Evolutionary conservation across 2,329 filamentous ascomycete genomes (phyloP).

Genomic region (Bipolaris oryzae): DNA sequence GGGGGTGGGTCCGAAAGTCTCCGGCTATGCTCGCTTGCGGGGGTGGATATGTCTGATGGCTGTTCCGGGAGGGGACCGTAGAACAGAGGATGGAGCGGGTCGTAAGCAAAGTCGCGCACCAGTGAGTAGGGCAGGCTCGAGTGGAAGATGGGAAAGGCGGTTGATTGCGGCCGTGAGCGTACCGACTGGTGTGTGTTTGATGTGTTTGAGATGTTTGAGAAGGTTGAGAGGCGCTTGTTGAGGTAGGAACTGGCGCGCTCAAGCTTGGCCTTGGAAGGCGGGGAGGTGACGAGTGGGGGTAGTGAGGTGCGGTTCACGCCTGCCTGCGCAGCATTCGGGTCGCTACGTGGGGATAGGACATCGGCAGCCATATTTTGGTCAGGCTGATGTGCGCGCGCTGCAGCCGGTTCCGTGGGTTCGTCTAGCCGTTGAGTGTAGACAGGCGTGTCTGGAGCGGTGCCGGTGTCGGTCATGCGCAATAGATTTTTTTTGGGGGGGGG

Average conservation of each 20-base stretch:
- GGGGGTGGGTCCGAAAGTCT: conserved; percentile 83
- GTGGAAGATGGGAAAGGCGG: conserved; percentile 80
- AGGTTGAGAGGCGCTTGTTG: conserved; percentile 82
- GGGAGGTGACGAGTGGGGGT: conserved; percentile 59
- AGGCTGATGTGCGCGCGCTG: conserved; percentile 29
- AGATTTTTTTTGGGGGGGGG: too few relatives aligned
- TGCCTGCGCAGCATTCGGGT: conserved; percentile 36
- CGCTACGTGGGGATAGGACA: conserved; percentile 44
- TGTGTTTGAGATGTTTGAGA: conserved; percentile 71
- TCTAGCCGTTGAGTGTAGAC: conserved; percentile 38
- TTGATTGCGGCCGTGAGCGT: conserved; percentile 79
- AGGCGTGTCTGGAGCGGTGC: conserved; percentile 22
- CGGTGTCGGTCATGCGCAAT: conserved; percentile 45
- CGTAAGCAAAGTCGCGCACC: conserved; percentile 96
- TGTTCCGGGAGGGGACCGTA: conserved; percentile 87
- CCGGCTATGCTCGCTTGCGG: conserved; percentile 74
- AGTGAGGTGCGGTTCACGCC: conserved; percentile 50
- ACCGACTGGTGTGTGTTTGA: conserved; percentile 44
- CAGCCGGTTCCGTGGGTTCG: conserved; percentile 38
- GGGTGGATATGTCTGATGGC: conserved; percentile 83
- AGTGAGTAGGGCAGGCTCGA: conserved; percentile 87
- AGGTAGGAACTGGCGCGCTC: conserved; percentile 73
- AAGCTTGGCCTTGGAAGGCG: conserved; percentile 57
- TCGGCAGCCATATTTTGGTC: conserved; percentile 47
- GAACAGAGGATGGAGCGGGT: conserved; percentile 80